phyloP scores from a whole-genome alignment of 805 yeast species.

The Tetrapisispora phaffii region DNA sequence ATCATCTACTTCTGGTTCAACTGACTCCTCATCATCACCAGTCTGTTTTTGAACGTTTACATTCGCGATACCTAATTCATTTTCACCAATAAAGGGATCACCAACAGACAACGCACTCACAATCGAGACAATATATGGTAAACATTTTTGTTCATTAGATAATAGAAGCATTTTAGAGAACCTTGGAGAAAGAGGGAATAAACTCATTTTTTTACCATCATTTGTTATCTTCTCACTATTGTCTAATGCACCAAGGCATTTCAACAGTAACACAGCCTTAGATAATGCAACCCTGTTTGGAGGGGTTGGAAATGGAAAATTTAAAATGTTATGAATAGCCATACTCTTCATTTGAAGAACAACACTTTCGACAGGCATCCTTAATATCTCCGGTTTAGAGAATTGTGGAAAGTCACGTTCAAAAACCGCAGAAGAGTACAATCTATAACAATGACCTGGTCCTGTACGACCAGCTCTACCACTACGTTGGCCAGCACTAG shows the following conservation, averaged over 20 bases:
- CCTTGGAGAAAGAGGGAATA: slow-evolving; percentile 89
- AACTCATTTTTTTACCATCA: slow-evolving; percentile 76
- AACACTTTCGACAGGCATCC: slow-evolving; percentile 97
- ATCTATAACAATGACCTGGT: slow-evolving; percentile 92
- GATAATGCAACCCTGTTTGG: slow-evolving; percentile 55
- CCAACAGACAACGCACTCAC: slow-evolving; percentile 92
- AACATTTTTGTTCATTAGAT: slow-evolving; percentile 77
- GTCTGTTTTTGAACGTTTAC: slow-evolving; percentile 8
- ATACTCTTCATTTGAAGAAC: slow-evolving; percentile 91
- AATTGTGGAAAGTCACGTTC: slow-evolving; percentile 80
- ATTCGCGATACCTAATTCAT: slow-evolving; percentile 51
- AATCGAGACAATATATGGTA: slow-evolving; percentile 81
- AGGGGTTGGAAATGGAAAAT: slow-evolving; percentile 95
- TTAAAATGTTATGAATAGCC: slow-evolving; percentile 85
- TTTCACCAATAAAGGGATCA: slow-evolving; percentile 72
- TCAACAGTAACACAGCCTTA: slow-evolving; percentile 58
- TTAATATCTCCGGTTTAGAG: slow-evolving; percentile 75
- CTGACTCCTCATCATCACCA: slow-evolving; percentile 19
- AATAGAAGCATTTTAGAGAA: slow-evolving; percentile 82
- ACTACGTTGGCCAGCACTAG: slow-evolving; percentile 88
- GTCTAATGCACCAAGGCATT: slow-evolving; percentile 67
- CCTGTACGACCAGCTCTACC: slow-evolving; percentile 99
- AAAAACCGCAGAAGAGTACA: slow-evolving; percentile 87
- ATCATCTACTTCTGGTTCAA: slow-evolving; percentile 22
- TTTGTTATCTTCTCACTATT: slow-evolving; percentile 51